These are phyloP conservation scores for Penicillium manginii DNA, from an alignment of 495 filamentous ascomycete species.

Conservation along the genomic window DNA sequence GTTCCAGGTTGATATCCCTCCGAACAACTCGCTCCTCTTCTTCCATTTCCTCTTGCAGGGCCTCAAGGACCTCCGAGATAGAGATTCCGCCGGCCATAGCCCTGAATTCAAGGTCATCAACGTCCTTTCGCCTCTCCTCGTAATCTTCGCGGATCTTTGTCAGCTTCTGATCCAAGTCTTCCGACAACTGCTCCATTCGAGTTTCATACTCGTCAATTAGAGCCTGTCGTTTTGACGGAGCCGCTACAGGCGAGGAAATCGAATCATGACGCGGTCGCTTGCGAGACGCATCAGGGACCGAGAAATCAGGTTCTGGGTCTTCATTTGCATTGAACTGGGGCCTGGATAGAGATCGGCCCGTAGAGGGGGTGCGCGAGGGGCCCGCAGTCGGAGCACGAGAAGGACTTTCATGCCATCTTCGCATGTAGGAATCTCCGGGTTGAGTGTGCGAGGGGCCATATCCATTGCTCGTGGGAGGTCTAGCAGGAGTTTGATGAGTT, in stretches of 20 bases:
- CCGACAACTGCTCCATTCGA: slow-evolving; percentile 16
- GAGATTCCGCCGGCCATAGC: slow-evolving; percentile 20
- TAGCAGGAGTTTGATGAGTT: neutral
- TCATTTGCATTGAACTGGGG: neutral
- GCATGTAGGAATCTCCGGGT: neutral
- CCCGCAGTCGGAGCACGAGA: neutral
- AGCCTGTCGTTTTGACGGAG: slow-evolving; percentile 11
- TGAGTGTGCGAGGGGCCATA: neutral
- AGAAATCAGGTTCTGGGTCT: neutral
- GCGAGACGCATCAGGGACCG: slow-evolving; percentile 13
- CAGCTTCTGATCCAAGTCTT: slow-evolving; percentile 9
- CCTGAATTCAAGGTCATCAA: slow-evolving; percentile 5
- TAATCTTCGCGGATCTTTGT: slow-evolving; percentile 1
- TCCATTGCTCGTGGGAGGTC: neutral
- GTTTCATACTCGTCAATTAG: slow-evolving; percentile 6
- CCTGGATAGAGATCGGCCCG: slow-evolving; percentile 24
- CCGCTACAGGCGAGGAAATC: slow-evolving; percentile 2
- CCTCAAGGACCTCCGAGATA: slow-evolving; percentile 32
- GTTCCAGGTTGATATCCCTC: slow-evolving; percentile 19
- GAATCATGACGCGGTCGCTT: slow-evolving; percentile 28
- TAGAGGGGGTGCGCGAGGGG: slow-evolving; percentile 20
- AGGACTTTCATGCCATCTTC: slow-evolving; percentile 1
- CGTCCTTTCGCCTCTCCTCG: slow-evolving; percentile 7
- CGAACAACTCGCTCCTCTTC: slow-evolving; percentile 26
- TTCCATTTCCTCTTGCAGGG: slow-evolving; percentile 37